These are phyloP conservation scores for Mortierella sp. DNA, from an alignment of 371 early-diverging fungal genomes.

Conservation along the genomic window DNA sequence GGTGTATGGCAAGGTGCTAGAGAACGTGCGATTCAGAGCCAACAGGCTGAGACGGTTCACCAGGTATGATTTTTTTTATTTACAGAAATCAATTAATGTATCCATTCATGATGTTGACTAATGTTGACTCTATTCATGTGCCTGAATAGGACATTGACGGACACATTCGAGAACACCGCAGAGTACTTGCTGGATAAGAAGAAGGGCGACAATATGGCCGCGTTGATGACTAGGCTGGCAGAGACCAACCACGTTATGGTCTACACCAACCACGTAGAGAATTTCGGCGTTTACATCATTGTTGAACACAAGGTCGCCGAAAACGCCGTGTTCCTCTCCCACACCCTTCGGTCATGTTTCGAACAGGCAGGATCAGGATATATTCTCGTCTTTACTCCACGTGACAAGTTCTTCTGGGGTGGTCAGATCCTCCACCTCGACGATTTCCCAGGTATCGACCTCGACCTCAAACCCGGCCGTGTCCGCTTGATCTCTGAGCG, in stretches of 20 bases:
- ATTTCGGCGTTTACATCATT: constrained; percentile 73
- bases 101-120: background rate
- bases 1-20: constrained; percentile 72
- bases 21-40: constrained; percentile 75
- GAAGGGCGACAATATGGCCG: constrained; percentile 61
- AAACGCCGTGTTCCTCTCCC: constrained; percentile 38
- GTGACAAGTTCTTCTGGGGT: constrained; percentile 73
- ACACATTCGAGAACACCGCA: constrained; percentile 80
- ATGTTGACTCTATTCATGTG: background rate
- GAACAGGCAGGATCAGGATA: constrained; percentile 61
- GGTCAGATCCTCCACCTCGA: constrained; percentile 65
- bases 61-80: constrained; percentile 56
- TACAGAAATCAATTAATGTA: background rate
- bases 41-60: constrained; percentile 75
- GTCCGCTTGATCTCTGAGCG: constrained; percentile 79
- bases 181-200: constrained; percentile 75
- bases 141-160: constrained; percentile 66
- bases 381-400: constrained; percentile 68
- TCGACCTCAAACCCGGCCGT: constrained; percentile 73
- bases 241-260: constrained; percentile 79
- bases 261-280: constrained; percentile 76
- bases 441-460: constrained; percentile 56
- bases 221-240: constrained; percentile 70
- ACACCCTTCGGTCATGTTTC: constrained; percentile 49
- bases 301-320: constrained; percentile 59